Evolutionary conservation across 2,329 filamentous ascomycete genomes (phyloP), one percentile per base, ranked within the genome.

Genomic region (Corynespora cassiicola): DNA sequence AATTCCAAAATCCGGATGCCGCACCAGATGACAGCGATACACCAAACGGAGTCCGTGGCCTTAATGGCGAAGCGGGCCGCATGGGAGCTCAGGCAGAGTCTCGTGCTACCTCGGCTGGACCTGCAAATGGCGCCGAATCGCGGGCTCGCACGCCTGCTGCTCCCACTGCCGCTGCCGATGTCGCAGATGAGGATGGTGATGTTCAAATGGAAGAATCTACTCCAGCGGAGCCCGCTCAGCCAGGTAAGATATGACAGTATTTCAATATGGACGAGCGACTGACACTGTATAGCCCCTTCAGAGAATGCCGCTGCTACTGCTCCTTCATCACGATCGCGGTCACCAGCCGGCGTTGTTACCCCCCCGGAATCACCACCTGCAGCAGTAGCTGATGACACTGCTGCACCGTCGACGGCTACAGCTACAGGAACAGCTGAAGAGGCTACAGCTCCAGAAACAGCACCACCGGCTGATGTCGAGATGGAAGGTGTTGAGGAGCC

Each of bases 1-100:
- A 84, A 51, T 80, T 78, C 57, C 73, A 76, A 35, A 84, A 85
- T 46, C 70, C 80, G 2, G 72, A 82, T 34, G 64, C 66, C 12
- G 60, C 49, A 3, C 45, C 54, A 2, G 61, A 63, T 11, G 63
- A 67, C 11, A 58, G 44, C 7, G 56, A 54, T 10, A 51, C 47
- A 25, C 53, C 59, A 8, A 53, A 60, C 20, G 58, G 46, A 16
- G 23, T 56, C 16, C 57, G 61, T 16, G 58, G 53, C 16, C 36
- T 57, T 11, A 65, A 67, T 39, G 65, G 63, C 22, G 63, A 59
- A 27, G 58, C 47, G 9, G 32, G 52, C 16, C 61, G 47, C 50
- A n/a, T 42, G 45, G n/a, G 41, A 42, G n/a, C 40, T 42, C 9
- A 42, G 38, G 15, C 32, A 10, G 31, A 24, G 43, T 42, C 60